Evolutionary conservation across 176 grass and related monocot genomes (phyloP), one percentile per base, ranked within the genome.

Genomic region (Poa pratensis): DNA sequence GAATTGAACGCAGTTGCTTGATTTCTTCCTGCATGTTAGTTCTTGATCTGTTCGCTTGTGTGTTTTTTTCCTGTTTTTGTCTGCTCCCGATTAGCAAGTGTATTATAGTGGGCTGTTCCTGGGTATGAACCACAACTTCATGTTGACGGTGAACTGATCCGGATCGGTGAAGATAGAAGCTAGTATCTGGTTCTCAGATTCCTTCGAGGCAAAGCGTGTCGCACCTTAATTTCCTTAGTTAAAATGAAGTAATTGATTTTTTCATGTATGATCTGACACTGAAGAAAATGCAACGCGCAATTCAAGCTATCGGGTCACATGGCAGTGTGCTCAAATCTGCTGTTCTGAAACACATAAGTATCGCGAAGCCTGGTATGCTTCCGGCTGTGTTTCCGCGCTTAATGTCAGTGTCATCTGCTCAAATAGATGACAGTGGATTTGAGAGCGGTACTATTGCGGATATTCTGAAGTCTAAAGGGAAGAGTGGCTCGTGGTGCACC

Each of bases 401-500:
- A 42, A 82, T 90, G 88, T 95, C 97, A 68, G 89, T 69, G 51
- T 86, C 97, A 42, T 24, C 96, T 74, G 77, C 86, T 85, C 75
- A n/a, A 58, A 63, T 96, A 76, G 91, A 96, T 76, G 97, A 99
- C 34, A 43, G 88, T 58, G 94, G 94, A 54, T 99, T 99, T 86
- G 97, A 99, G 80, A 92, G 88, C 27, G 87, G 91, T 59, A 99
- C 97, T 77, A 80, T 99, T 71, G 27, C 88, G 20, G 94, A 99
- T 86, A 64, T 99, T 73, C 74, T 99, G 75, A 96, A 94, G 86
- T 78, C 70, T 23, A 99, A 99, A 71, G 94, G 97, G 40, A 94
- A 99, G 89, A 77, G 88, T 86, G 94, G 97, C 92, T 99, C 51
- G n/a, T 99, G 84, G 90, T 99, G 97, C 86, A 96, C 97, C 46